These are phyloP conservation scores for Entelexis paramagnoliae DNA, from an alignment of 1,139 yeast genomes.

Conservation along the genomic window DNA sequence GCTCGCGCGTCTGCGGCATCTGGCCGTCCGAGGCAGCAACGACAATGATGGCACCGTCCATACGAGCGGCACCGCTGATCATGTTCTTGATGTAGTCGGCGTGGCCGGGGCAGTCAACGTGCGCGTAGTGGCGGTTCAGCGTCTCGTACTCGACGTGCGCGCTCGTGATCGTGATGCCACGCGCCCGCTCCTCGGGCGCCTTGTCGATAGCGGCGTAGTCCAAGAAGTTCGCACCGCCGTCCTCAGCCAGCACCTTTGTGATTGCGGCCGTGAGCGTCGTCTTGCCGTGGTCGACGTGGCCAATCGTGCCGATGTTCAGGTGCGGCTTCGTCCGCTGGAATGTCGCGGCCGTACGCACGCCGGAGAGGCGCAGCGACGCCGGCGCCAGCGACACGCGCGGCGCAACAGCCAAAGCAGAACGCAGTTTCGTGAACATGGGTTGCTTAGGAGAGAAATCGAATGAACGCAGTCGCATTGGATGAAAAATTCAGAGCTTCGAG, in stretches of 20 bases:
- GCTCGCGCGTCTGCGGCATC: slow-evolving; percentile 99
- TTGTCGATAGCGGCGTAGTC: slow-evolving; percentile 91
- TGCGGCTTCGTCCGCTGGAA: slow-evolving; percentile 89
- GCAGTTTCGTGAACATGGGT: slow-evolving; percentile 8
- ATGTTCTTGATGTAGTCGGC: slow-evolving; percentile 97
- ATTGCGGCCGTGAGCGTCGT: slow-evolving; percentile 97
- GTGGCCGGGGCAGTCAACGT: slow-evolving; percentile 98
- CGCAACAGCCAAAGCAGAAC: slow-evolving; percentile 8
- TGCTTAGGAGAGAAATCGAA: slow-evolving; percentile 2
- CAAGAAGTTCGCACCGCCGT: slow-evolving; percentile 88
- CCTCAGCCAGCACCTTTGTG: slow-evolving; percentile 80
- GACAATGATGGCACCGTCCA: slow-evolving; percentile 99
- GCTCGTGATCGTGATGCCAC: slow-evolving; percentile 97
- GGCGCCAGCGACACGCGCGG: slow-evolving; percentile 9
- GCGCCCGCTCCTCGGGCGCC: slow-evolving; percentile 99
- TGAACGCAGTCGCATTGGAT: slow-evolving; percentile 4
- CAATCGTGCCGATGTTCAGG: slow-evolving; percentile 89
- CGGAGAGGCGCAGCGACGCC: slow-evolving; percentile 11
- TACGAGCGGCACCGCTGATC: slow-evolving; percentile 99
- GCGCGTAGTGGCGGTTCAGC: slow-evolving; percentile 86
- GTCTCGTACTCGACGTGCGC: slow-evolving; percentile 97
- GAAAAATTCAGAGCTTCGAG: not conserved
- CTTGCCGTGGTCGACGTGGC: slow-evolving; percentile 98
- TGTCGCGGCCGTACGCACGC: slow-evolving; percentile 42
- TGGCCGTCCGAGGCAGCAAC: slow-evolving; percentile 99